Conservation (phyloP, 306 rosid genomes). For the Vigna unguiculata region DNA sequence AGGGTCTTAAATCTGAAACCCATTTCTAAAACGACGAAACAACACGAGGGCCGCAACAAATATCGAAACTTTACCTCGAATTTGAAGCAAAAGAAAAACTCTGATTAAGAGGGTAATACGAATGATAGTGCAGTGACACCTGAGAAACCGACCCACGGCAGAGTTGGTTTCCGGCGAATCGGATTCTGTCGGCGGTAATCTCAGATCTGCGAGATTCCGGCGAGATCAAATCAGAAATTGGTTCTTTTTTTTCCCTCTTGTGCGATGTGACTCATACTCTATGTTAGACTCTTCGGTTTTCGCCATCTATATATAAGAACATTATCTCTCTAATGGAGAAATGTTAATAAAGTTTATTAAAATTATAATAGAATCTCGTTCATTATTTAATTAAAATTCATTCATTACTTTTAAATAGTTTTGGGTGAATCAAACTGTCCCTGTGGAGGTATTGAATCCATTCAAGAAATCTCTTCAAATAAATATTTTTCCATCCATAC, state of each 20-base stretch:
- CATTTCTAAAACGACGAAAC: conserved; percentile 34
- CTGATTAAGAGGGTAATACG: neutral
- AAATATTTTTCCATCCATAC: no score
- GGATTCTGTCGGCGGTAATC: neutral
- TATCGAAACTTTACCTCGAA: conserved; percentile 32
- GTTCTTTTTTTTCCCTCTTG: neutral
- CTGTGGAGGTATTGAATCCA: no score
- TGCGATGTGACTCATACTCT: neutral
- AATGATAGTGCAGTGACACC: neutral
- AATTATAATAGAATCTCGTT: neutral
- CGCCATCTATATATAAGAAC: neutral
- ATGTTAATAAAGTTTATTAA: no score
- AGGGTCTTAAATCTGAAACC: conserved; percentile 7
- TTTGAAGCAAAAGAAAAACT: conserved; percentile 10
- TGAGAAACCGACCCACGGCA: conserved; percentile 28
- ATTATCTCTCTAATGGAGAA: neutral
- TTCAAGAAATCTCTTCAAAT: no score
- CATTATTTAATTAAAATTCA: no score
- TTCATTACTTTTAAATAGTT: no score
- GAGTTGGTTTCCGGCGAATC: conserved; percentile 27
- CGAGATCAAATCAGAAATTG: conserved; percentile 25
- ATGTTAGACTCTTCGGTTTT: neutral
- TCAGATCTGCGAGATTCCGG: conserved; percentile 41
- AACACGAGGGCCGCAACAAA: conserved; percentile 7
- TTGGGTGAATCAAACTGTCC: no score